phyloP scores from a whole-genome alignment of 108 stramenopile genomes.

The Fragilariopsis cylindrus region DNA sequence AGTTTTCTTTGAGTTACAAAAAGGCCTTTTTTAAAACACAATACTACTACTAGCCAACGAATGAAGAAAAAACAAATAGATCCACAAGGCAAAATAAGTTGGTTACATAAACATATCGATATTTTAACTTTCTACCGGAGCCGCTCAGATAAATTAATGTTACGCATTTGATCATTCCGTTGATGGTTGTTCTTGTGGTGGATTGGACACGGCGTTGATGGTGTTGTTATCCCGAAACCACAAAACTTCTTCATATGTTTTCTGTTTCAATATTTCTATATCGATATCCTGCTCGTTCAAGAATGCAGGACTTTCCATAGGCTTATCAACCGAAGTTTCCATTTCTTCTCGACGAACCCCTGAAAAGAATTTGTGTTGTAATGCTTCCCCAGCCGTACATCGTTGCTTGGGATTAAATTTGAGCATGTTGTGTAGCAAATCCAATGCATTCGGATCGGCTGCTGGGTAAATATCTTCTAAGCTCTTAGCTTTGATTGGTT shows the following conservation, averaged over 20 bases:
- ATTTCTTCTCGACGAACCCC: conserved; percentile 68
- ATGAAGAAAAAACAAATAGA: too few species aligned
- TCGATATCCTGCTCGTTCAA: conserved; percentile 68
- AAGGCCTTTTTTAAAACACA: too few species aligned
- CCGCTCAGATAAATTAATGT: too few species aligned
- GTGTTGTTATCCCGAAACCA: conserved; percentile 59
- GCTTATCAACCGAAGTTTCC: conserved; percentile 44
- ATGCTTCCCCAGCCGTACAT: conserved; percentile 90
- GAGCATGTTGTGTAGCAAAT: conserved; percentile 92
- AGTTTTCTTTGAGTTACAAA: too few species aligned
- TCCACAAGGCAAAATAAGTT: too few species aligned
- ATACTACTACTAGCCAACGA: too few species aligned
- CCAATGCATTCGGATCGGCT: conserved; percentile 80
- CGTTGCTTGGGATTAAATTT: conserved; percentile 91
- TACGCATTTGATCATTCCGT: background rate
- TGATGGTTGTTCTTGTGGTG: background rate
- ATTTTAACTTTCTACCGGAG: too few species aligned
- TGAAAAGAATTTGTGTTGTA: conserved; percentile 89
- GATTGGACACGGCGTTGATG: background rate
- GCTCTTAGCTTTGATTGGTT: conserved; percentile 46
- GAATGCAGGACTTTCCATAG: conserved; percentile 71
- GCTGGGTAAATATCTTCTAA: conserved; percentile 73
- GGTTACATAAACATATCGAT: too few species aligned
- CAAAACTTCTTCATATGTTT: conserved; percentile 75
- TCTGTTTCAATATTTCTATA: conserved; percentile 62